These are phyloP conservation scores for Umbellularia californica DNA, from an alignment of 164 flowering plant species.

Conservation along the genomic window DNA sequence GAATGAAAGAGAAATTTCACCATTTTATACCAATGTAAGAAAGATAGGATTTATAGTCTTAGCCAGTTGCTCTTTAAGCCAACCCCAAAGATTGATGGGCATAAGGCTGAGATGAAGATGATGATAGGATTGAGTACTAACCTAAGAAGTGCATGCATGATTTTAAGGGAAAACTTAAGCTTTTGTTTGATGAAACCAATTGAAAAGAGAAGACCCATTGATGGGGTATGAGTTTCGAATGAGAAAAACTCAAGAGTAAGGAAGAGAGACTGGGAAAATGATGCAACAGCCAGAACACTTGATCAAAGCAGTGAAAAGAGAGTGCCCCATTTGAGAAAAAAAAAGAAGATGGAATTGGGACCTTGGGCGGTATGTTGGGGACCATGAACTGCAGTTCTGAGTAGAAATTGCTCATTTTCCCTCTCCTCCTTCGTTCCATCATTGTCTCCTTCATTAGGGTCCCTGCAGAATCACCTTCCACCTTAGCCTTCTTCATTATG, in stretches of 20 bases:
- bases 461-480: background rate
- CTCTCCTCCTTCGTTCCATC: slow-evolving; percentile 4
- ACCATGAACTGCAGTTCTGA: background rate
- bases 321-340: background rate
- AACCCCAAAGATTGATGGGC: background rate
- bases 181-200: background rate
- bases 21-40: background rate
- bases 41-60: background rate
- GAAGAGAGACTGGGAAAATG: background rate
- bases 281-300: background rate
- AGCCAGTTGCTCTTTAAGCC: background rate
- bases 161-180: background rate
- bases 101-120: background rate
- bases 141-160: background rate
- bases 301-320: background rate
- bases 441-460: background rate
- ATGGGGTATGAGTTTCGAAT: background rate
- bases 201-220: background rate
- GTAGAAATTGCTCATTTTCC: background rate
- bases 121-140: background rate
- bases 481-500: background rate
- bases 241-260: background rate
- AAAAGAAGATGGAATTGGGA: background rate
- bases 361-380: slow-evolving; percentile 2
- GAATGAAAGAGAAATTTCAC: too few species aligned